Evolutionary conservation across 225 moss, liverwort and hornwort genomes (phyloP).

Genomic region (Bryoerythrophyllum caledonicum): DNA sequence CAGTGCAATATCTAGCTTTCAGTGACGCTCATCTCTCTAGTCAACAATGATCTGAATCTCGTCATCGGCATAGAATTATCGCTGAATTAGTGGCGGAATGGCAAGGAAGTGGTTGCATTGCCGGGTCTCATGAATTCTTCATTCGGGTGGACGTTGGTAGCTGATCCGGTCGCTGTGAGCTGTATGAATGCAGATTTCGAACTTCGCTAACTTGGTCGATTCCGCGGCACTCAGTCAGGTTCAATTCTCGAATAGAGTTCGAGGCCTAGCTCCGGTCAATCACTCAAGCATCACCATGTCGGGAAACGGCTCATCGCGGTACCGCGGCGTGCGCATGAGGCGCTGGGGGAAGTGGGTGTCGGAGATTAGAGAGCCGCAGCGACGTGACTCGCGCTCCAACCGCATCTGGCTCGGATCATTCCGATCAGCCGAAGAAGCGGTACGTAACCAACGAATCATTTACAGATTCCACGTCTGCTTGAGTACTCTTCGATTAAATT

Average conservation of each 20-base stretch:
- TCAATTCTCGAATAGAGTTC: too few species aligned
- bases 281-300: slow-evolving; percentile 25
- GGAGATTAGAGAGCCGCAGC: slow-evolving; percentile 48
- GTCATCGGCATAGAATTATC: not conserved
- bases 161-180: not conserved
- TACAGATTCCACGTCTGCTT: not conserved
- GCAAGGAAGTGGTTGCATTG: not conserved
- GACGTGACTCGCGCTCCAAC: slow-evolving; percentile 39
- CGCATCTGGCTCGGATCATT: slow-evolving; percentile 61
- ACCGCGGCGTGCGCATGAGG: slow-evolving; percentile 52
- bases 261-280: not conserved
- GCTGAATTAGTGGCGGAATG: not conserved
- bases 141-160: too few species aligned
- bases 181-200: slow-evolving; percentile 18
- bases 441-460: not conserved
- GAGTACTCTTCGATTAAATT: too few species aligned
- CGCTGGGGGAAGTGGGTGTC: slow-evolving; percentile 62
- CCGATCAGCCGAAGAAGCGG: slow-evolving; percentile 55
- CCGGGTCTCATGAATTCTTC: not conserved
- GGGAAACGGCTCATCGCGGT: slow-evolving; percentile 27
- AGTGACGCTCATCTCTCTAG: not conserved
- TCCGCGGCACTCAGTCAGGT: not conserved
- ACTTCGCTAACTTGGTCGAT: not conserved
- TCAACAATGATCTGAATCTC: not conserved
- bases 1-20: not conserved